Conservation (phyloP, 306 rosid genomes). For the Inga oerstediana region DNA sequence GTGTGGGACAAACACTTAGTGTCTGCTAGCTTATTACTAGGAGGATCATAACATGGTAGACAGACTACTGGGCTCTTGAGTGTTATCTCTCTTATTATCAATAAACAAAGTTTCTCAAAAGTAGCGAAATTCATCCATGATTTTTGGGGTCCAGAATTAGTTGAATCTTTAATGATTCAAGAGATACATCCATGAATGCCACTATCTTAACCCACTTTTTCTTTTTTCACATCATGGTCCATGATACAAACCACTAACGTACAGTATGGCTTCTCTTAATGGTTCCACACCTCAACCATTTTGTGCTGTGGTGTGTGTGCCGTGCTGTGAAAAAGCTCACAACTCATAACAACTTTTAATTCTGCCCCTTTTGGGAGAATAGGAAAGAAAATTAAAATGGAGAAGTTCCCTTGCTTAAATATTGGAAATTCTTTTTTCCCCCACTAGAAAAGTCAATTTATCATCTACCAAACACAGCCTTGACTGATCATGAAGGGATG, state of each 20-base stretch:
- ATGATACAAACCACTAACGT: slow-evolving; percentile 18
- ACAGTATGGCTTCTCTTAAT: slow-evolving; percentile 1
- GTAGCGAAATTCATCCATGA: background rate
- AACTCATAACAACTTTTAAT: background rate
- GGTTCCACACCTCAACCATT: background rate
- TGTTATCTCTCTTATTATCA: background rate
- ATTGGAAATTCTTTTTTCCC: background rate
- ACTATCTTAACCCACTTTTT: background rate
- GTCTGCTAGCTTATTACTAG: background rate
- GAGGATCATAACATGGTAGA: background rate
- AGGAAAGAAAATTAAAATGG: too few relatives aligned
- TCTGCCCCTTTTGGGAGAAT: background rate
- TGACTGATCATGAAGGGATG: background rate
- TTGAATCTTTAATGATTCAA: slow-evolving; percentile 30
- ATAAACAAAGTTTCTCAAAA: slow-evolving; percentile 15
- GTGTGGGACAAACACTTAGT: background rate
- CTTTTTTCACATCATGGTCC: background rate
- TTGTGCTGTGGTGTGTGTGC: background rate
- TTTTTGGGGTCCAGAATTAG: slow-evolving; percentile 14
- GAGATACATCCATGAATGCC: slow-evolving; percentile 28
- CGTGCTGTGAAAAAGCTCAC: background rate
- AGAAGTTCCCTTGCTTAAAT: too few relatives aligned
- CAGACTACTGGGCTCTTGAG: background rate
- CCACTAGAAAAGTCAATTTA: background rate
- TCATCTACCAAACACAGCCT: background rate